Percentiles rank a stretch among this genome's conserved stretches.
These are phyloP conservation scores for Cephaloascus albidus DNA, from an alignment of 805 yeast genomes.

Conservation along the genomic window DNA sequence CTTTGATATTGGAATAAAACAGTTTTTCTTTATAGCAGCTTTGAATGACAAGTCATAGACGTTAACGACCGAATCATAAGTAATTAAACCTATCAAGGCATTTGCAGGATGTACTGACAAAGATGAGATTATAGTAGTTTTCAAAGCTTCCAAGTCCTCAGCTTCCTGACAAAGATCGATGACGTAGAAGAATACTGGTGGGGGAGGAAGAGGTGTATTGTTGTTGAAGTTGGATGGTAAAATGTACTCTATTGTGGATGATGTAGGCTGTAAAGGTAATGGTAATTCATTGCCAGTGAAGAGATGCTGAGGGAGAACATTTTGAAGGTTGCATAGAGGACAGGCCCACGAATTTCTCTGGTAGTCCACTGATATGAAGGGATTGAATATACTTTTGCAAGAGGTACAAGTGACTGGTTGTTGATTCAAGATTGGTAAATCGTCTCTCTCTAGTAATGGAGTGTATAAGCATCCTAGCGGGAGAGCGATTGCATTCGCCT, in stretches of 20 bases:
- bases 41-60: conserved; percentile 9
- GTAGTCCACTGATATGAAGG: conserved; percentile 18
- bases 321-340: conserved; percentile 20
- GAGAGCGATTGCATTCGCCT: conserved; percentile 18
- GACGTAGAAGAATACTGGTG: conserved; percentile 10
- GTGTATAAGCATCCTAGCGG: conserved; percentile 28
- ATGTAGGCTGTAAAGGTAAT: conserved; percentile 14
- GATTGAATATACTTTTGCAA: conserved; percentile 12
- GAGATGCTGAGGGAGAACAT: conserved; percentile 12
- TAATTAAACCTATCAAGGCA: conserved; percentile 12
- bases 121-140: conserved; percentile 1
- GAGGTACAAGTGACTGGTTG: not conserved
- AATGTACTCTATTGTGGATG: conserved; percentile 19
- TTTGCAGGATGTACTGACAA: not conserved
- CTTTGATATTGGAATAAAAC: conserved; percentile 1
- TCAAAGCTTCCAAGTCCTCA: conserved; percentile 9
- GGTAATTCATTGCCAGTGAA: conserved; percentile 15
- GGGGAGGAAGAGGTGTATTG: not conserved
- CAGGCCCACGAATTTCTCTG: conserved; percentile 27
- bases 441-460: conserved; percentile 10
- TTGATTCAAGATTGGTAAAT: not conserved
- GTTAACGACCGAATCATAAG: conserved; percentile 18
- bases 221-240: conserved; percentile 17
- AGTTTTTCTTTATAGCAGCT: not conserved
- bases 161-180: conserved; percentile 9